A percentile compares a stretch with the other conserved stretches of the same genome.
Evolutionary conservation across 305 asterid genomes (phyloP).

Genomic region (Andrographis paniculata): DNA sequence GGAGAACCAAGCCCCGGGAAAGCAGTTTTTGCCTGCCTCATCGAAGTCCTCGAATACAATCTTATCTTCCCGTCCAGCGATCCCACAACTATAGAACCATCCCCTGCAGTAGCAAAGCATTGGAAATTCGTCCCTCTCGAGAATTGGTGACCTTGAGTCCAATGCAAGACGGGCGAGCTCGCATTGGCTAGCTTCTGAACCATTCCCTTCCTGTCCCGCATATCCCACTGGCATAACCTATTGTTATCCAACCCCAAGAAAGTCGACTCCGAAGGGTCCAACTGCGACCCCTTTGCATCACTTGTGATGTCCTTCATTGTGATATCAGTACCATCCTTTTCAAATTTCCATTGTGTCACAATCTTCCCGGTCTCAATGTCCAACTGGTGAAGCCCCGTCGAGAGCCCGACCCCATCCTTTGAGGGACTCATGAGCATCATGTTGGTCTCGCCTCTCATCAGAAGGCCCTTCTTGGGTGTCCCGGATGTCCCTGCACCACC

Average conservation of each 20-base stretch:
- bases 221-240: conserved; percentile 90
- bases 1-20: conserved; percentile 96
- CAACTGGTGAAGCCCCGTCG: conserved; percentile 76
- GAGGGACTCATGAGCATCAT: conserved; percentile 93
- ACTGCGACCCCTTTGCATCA: conserved; percentile 85
- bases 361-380: conserved; percentile 94
- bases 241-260: conserved; percentile 89
- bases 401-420: conserved; percentile 60
- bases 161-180: conserved; percentile 64
- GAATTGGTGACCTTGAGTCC: conserved; percentile 94
- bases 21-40: conserved; percentile 95
- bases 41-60: conserved; percentile 78
- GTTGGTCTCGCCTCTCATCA: conserved; percentile 96
- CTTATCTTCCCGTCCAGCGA: conserved; percentile 95
- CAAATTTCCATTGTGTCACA: conserved; percentile 92
- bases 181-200: conserved; percentile 68
- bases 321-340: conserved; percentile 82
- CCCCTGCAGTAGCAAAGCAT: conserved; percentile 88
- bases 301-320: conserved; percentile 82
- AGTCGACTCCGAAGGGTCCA: conserved; percentile 87
- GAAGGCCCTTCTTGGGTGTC: conserved; percentile 71
- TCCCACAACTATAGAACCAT: conserved; percentile 95
- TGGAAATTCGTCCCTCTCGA: conserved; percentile 88
- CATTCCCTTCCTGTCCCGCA: conserved; percentile 84
- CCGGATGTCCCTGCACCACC: conserved; percentile 29